A percentile compares a stretch with the other conserved stretches of the same genome.
Conservation (phyloP, 495 filamentous ascomycete species). For the Aspergillus leporis region DNA sequence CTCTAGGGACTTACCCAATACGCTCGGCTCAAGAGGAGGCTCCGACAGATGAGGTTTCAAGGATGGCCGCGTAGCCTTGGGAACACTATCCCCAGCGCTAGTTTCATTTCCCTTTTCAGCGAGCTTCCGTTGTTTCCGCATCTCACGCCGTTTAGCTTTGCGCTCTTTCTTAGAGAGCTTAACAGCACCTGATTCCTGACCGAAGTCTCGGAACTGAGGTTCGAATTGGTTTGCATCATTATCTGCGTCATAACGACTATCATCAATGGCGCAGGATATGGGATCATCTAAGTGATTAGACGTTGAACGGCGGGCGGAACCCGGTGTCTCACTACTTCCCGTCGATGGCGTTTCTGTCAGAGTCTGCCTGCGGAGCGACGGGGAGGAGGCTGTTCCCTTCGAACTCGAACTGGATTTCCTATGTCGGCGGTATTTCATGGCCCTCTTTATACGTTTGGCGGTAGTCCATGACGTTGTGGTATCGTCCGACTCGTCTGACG, state of each 20-base stretch:
- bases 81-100: neutral
- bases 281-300: constrained; percentile 42
- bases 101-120: constrained; percentile 29
- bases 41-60: constrained; percentile 10
- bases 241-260: constrained; percentile 34
- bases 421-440: constrained; percentile 64
- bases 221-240: constrained; percentile 20
- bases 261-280: constrained; percentile 38
- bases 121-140: constrained; percentile 41
- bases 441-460: constrained; percentile 70
- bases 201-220: constrained; percentile 37
- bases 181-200: constrained; percentile 17
- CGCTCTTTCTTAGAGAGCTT: constrained; percentile 17
- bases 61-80: constrained; percentile 14
- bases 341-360: constrained; percentile 22
- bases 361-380: constrained; percentile 27
- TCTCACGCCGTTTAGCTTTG: constrained; percentile 29
- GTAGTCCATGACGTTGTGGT: constrained; percentile 71
- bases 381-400: constrained; percentile 52
- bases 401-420: constrained; percentile 76
- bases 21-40: constrained; percentile 13
- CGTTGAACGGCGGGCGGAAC: constrained; percentile 29
- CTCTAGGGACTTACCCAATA: constrained; percentile 4
- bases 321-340: constrained; percentile 21
- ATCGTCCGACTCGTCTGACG: constrained; percentile 63